These are phyloP conservation scores for Sungouiozyma ichnusensis DNA, from an alignment of 805 yeast genomes.

Conservation along the genomic window DNA sequence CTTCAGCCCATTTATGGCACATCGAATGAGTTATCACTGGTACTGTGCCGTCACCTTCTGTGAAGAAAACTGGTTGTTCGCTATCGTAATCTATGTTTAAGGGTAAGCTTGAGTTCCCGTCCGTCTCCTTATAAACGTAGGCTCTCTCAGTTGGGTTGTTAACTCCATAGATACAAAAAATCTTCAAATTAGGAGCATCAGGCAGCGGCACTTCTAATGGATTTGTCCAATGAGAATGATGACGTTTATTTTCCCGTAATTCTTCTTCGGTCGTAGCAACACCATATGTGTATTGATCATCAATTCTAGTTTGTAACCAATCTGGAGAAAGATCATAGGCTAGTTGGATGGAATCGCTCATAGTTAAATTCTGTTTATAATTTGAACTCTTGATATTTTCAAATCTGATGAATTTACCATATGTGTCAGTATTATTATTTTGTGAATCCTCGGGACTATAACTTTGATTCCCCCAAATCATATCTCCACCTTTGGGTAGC, in stretches of 20 bases:
- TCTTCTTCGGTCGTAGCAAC: slow-evolving; percentile 51
- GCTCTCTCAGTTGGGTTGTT: slow-evolving; percentile 95
- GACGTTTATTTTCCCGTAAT: slow-evolving; percentile 52
- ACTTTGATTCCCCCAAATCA: slow-evolving; percentile 72
- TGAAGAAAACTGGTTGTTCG: slow-evolving; percentile 56
- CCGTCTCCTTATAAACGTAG: slow-evolving; percentile 60
- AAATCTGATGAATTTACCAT: slow-evolving; percentile 69
- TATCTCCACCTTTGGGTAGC: slow-evolving; percentile 92
- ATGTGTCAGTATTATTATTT: slow-evolving; percentile 33
- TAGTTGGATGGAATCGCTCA: slow-evolving; percentile 57
- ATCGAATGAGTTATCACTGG: slow-evolving; percentile 77
- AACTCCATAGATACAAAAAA: slow-evolving; percentile 89
- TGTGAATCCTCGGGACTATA: slow-evolving; percentile 61
- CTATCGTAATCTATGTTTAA: slow-evolving; percentile 61
- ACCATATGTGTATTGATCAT: slow-evolving; percentile 71
- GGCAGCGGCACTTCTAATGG: slow-evolving; percentile 91
- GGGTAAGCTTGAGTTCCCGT: slow-evolving; percentile 39
- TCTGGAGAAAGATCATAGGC: slow-evolving; percentile 55
- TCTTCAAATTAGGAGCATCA: slow-evolving; percentile 82
- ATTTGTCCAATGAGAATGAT: slow-evolving; percentile 80
- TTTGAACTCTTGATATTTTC: slow-evolving; percentile 8
- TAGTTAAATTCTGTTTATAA: slow-evolving; percentile 41
- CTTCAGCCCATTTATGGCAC: slow-evolving; percentile 84
- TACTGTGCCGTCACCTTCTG: slow-evolving; percentile 96
- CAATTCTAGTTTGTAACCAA: slow-evolving; percentile 62